Conservation (phyloP, 306 rosid species). For the Dryas drummondii region DNA sequence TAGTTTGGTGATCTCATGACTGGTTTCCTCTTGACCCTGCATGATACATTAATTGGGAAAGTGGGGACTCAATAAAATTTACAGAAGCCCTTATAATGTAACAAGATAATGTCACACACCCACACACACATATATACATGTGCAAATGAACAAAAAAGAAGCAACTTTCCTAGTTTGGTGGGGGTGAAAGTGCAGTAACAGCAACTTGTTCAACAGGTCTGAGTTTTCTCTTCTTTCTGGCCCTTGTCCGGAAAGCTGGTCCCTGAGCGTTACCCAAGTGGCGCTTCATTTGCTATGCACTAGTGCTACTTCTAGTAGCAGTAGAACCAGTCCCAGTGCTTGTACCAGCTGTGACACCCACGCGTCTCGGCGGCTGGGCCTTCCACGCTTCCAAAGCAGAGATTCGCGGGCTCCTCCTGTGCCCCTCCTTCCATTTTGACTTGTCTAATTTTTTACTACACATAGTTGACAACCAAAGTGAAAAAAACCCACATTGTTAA, state of each 20-base stretch:
- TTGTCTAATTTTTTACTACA: slow-evolving; percentile 35
- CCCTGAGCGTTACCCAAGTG: slow-evolving; percentile 23
- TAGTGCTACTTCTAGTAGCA: neutral
- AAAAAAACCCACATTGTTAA: slow-evolving; percentile 20
- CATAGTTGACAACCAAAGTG: slow-evolving; percentile 13
- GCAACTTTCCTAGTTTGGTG: slow-evolving; percentile 29
- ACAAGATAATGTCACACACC: neutral
- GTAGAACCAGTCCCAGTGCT: no score
- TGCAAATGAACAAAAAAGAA: neutral
- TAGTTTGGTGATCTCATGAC: slow-evolving; percentile 26
- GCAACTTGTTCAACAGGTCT: slow-evolving; percentile 33
- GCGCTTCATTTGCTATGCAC: slow-evolving; percentile 10
- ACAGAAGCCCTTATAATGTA: neutral
- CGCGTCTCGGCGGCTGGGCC: slow-evolving; percentile 17
- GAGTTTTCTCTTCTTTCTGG: slow-evolving; percentile 38
- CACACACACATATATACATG: no score
- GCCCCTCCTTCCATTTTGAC: slow-evolving; percentile 36
- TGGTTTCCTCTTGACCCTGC: slow-evolving; percentile 35
- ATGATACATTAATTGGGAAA: slow-evolving; percentile 5
- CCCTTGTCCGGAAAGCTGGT: slow-evolving; percentile 46
- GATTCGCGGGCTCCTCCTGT: slow-evolving; percentile 57
- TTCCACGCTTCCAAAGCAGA: slow-evolving; percentile 37
- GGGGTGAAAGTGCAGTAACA: slow-evolving; percentile 13
- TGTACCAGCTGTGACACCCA: neutral
- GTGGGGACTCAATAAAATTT: neutral